Conservation (phyloP, 768 basidiomycete genomes). For the Strobilomyces confusus region DNA sequence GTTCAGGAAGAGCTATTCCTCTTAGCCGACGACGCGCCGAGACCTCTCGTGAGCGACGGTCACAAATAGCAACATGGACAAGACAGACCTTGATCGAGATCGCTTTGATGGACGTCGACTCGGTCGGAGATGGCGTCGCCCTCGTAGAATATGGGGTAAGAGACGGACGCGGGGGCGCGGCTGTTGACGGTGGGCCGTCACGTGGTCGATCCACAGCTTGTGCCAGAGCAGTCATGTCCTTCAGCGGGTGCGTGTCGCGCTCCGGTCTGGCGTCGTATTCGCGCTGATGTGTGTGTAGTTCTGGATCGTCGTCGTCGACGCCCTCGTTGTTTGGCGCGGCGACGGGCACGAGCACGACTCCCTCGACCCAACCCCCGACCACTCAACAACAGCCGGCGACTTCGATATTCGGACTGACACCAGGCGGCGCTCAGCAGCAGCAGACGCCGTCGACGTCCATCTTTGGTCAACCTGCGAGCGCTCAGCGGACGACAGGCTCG, state of each 20-base stretch:
- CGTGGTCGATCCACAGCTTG: conserved; percentile 3
- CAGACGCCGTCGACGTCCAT: conserved; percentile 20
- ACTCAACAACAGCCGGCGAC: conserved; percentile 22
- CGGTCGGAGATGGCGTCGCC: conserved; percentile 47
- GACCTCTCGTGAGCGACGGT: conserved; percentile 32
- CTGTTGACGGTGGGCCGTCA: conserved; percentile 39
- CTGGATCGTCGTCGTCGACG: conserved; percentile 40
- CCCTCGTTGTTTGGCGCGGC: conserved; percentile 28
- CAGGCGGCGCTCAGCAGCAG: conserved; percentile 17
- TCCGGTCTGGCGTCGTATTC: neutral
- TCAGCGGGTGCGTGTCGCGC: conserved; percentile 15
- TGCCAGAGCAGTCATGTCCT: conserved; percentile 16
- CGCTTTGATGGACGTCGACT: conserved; percentile 45
- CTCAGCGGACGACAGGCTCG: conserved; percentile 1
- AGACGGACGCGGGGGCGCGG: conserved; percentile 35
- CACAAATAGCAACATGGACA: neutral
- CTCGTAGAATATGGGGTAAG: conserved; percentile 44
- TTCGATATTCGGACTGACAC: conserved; percentile 34
- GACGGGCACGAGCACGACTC: conserved; percentile 4
- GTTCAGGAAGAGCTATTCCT: conserved; percentile 46
- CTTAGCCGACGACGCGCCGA: conserved; percentile 52
- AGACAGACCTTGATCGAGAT: conserved; percentile 44
- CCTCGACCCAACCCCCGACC: conserved; percentile 16
- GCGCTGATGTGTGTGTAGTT: conserved; percentile 14
- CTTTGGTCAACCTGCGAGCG: conserved; percentile 21